These are phyloP conservation scores for Cadophora sp. DNA, from an alignment of 2,329 filamentous ascomycete species.

Conservation along the genomic window DNA sequence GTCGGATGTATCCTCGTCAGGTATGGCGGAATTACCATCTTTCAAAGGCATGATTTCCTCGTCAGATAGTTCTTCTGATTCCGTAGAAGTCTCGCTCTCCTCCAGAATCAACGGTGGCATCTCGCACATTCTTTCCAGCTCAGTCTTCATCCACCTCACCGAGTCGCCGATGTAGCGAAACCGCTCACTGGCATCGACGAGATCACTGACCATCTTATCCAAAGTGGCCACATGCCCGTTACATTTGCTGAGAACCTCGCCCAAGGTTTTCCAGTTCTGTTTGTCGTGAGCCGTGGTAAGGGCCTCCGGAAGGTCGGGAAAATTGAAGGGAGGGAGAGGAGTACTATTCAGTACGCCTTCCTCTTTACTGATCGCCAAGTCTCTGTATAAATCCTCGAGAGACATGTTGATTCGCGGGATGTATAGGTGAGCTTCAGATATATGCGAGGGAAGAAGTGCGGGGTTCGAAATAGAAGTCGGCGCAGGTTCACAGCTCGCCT, in stretches of 20 bases:
- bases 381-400: conserved; percentile 8
- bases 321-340: background rate
- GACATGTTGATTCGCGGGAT: background rate
- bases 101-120: background rate
- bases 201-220: background rate
- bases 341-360: background rate
- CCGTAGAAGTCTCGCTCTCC: background rate
- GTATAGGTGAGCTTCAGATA: background rate
- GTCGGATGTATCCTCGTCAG: background rate
- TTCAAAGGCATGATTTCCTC: too few species aligned
- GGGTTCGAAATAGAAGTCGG: background rate
- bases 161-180: conserved; percentile 9
- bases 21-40: background rate
- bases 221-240: background rate
- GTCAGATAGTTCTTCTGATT: background rate
- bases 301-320: background rate
- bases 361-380: background rate
- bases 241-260: conserved; percentile 1
- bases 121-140: conserved; percentile 4
- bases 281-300: background rate
- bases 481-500: background rate
- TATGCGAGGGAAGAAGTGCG: background rate
- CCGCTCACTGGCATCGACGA: background rate
- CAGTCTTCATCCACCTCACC: conserved; percentile 5
- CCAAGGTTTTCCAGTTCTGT: background rate